Percentiles rank a stretch among this genome's conserved stretches.
These are phyloP conservation scores for Picea sitchensis DNA, from an alignment of 75 land plant genomes.

Conservation along the genomic window DNA sequence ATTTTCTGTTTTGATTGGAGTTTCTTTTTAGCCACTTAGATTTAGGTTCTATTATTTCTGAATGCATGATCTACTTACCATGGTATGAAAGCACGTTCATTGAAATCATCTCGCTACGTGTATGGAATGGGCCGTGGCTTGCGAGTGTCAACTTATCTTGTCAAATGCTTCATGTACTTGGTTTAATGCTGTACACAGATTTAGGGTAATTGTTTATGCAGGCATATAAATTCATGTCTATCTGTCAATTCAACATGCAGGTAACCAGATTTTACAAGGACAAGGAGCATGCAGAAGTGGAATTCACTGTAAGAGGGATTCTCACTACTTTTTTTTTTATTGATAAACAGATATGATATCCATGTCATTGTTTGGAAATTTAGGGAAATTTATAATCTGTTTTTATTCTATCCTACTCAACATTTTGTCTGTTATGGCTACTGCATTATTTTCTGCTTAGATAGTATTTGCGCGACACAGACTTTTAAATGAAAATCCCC, in stretches of 20 bases:
- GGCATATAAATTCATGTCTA: background rate
- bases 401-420: background rate
- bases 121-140: too few relatives aligned
- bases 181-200: background rate
- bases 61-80: too few relatives aligned
- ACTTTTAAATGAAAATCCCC: background rate
- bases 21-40: too few relatives aligned
- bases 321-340: background rate
- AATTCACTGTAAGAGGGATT: conserved; percentile 65
- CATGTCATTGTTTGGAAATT: background rate
- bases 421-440: background rate
- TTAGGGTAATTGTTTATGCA: background rate
- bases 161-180: too few relatives aligned
- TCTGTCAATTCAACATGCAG: conserved; percentile 25
- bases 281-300: conserved; percentile 86
- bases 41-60: too few relatives aligned
- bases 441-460: background rate
- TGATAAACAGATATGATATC: background rate
- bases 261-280: conserved; percentile 78
- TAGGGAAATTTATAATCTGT: background rate
- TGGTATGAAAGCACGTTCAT: too few relatives aligned
- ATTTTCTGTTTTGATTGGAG: too few relatives aligned
- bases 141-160: too few relatives aligned
- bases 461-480: background rate
- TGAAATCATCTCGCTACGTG: too few relatives aligned